These are phyloP conservation scores for Nyctanthes arbortristis DNA, from an alignment of 257 asterid genomes.

Conservation along the genomic window DNA sequence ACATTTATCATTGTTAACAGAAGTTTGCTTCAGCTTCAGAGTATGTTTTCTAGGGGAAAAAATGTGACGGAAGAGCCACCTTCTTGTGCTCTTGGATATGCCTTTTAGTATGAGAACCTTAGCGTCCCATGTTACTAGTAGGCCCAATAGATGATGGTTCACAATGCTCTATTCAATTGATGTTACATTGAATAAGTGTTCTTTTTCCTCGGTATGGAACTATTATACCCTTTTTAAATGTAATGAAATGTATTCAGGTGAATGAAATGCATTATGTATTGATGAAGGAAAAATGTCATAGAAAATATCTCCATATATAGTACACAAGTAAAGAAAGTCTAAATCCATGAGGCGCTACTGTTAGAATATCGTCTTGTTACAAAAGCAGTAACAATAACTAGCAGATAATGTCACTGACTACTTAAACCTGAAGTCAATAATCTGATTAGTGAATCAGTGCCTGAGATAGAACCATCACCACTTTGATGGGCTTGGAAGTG, in stretches of 20 bases:
- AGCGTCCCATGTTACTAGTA: neutral
- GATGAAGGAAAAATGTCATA: neutral
- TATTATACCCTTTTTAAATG: neutral
- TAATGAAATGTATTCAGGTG: neutral
- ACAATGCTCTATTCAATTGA: too few relatives aligned
- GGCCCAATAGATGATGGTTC: too few relatives aligned
- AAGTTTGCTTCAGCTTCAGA: neutral
- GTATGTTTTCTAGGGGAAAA: neutral
- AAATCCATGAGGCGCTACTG: neutral
- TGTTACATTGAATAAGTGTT: too few relatives aligned
- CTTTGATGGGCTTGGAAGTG: conserved; percentile 60
- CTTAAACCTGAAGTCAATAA: neutral
- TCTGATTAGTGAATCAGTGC: neutral
- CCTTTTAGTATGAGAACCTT: neutral
- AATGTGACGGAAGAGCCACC: neutral
- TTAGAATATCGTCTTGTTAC: neutral
- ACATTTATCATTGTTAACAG: neutral
- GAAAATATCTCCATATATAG: neutral
- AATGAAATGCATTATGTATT: neutral
- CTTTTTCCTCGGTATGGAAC: neutral
- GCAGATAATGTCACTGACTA: neutral
- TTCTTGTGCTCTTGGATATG: neutral
- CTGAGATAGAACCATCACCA: conserved; percentile 35
- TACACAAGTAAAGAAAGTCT: neutral
- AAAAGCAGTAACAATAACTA: conserved; percentile 10